These are phyloP conservation scores for Dactylellina leptospora DNA, from an alignment of 2,329 filamentous ascomycete species.

Conservation along the genomic window DNA sequence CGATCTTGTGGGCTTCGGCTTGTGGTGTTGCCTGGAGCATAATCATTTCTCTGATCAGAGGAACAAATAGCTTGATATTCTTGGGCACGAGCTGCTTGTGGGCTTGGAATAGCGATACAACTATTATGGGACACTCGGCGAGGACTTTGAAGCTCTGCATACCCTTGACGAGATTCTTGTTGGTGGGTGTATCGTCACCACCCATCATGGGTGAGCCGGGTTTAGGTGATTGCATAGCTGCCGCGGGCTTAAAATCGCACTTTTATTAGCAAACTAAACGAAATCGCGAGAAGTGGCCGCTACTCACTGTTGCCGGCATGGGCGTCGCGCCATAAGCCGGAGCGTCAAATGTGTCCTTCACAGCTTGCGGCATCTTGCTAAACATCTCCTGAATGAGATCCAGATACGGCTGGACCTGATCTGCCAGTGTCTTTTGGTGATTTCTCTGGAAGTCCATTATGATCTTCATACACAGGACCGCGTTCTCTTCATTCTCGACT, in stretches of 20 bases:
- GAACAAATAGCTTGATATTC: conserved; percentile 92
- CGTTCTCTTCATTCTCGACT: conserved; percentile 97
- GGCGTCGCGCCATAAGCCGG: conserved; percentile 73
- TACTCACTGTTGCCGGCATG: conserved; percentile 63
- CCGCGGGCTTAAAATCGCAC: conserved; percentile 48
- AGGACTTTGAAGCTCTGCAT: conserved; percentile 99
- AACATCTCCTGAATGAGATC: conserved; percentile 95
- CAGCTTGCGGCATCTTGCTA: conserved; percentile 89
- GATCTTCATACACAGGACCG: conserved; percentile 96
- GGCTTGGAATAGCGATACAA: conserved; percentile 96
- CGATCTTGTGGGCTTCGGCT: conserved; percentile 87
- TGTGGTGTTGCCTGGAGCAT: conserved; percentile 90
- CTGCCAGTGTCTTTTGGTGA: conserved; percentile 81
- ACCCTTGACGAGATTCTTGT: conserved; percentile 82
- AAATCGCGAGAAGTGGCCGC: neutral
- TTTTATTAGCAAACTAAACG: neutral
- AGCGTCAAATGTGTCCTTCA: conserved; percentile 93
- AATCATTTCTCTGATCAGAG: conserved; percentile 89
- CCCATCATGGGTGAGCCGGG: conserved; percentile 88
- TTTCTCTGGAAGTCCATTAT: conserved; percentile 96
- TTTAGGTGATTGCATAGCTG: conserved; percentile 80
- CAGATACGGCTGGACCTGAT: conserved; percentile 87
- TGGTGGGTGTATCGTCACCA: conserved; percentile 79
- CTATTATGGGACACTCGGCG: conserved; percentile 97
- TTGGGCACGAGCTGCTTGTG: conserved; percentile 80